Evolutionary conservation across 495 filamentous ascomycete genomes (phyloP).

Genomic region (Cenococcum geophilum): DNA sequence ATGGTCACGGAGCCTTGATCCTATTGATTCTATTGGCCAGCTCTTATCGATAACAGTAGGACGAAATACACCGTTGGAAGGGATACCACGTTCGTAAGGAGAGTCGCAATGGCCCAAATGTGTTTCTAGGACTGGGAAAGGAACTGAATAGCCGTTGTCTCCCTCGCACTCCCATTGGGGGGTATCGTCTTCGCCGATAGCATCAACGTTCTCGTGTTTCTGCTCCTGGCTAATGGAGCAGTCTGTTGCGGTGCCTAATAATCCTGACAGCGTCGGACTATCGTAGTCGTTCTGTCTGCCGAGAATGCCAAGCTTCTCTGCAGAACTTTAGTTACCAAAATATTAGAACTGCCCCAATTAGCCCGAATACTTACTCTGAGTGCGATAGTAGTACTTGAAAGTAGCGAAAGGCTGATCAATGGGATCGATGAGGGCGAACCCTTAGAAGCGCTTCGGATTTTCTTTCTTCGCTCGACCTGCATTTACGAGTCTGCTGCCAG

Average conservation of each 20-base stretch:
- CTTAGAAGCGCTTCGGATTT: constrained; percentile 41
- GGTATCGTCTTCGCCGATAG: background rate
- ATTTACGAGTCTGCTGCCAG: constrained; percentile 33
- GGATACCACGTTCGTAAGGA: background rate
- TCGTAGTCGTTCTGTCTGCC: background rate
- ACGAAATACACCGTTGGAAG: no score
- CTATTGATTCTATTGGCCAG: no score
- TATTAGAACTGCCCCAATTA: background rate
- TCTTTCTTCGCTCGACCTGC: constrained; percentile 32
- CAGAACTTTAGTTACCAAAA: background rate
- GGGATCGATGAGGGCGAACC: constrained; percentile 42
- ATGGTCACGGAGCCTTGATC: no score
- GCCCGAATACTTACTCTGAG: constrained; percentile 13
- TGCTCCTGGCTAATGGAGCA: background rate
- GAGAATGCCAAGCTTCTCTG: constrained; percentile 18
- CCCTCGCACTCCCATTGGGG: background rate
- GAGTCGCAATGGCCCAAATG: background rate
- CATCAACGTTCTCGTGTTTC: background rate
- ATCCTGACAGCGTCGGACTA: background rate
- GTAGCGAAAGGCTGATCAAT: constrained; percentile 41
- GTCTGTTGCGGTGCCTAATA: background rate
- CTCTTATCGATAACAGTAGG: no score
- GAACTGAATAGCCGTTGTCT: background rate
- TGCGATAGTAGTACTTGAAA: constrained; percentile 39
- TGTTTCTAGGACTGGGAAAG: background rate